Evolutionary conservation across 495 filamentous ascomycete genomes (phyloP), one percentile per base, ranked within the genome.

Genomic region (Aspergillus funiculosus): DNA sequence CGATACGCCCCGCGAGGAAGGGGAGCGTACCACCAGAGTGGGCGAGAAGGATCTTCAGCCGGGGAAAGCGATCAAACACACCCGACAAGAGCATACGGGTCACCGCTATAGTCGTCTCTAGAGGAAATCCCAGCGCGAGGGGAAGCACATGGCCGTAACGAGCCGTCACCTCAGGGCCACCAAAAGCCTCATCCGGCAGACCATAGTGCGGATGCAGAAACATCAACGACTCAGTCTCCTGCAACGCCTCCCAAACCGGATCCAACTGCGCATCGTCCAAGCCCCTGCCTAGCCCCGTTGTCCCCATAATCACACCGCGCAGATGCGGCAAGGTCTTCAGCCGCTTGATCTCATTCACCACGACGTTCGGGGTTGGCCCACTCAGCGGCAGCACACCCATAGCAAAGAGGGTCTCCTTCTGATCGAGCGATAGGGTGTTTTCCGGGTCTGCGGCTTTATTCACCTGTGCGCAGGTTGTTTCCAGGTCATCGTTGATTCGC

Each of bases 141-240:
- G 89, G 86, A 11, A 96, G 73, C 7, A 95, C 89, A 62, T 95
- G 89, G 0, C 91, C 90, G 64, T 92, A 95, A 20, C 82, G 69
- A 6, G 74, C 75, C 10, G 55, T 66, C 0, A 50, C 58, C 27
- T 67, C 67, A 0, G 67, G 17, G 2, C 72, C 73, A 0, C 91
- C 91, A 64, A 83, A 95, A 7, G 94, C 89, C 13, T 76, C 74
- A 39, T 74, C 72, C 0, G 87, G 89, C 0, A 97, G 73, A 2
- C 91, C 91, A 59, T 97, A 95, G 64, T 96, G 91, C 25, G 91
- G 91, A 62, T 97, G 91, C 11, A 97, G 65, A 66, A 97, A 96
- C 18, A 94, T 64, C 11, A 87, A 64, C 17, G 82, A 67, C 27
- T 71, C 57, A 0, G 76, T 75, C 26, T 78, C 73, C 34, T 87